Evolutionary conservation across 1,284 basidiomycete genomes (phyloP).

Genomic region (Coniophora puteana): DNA sequence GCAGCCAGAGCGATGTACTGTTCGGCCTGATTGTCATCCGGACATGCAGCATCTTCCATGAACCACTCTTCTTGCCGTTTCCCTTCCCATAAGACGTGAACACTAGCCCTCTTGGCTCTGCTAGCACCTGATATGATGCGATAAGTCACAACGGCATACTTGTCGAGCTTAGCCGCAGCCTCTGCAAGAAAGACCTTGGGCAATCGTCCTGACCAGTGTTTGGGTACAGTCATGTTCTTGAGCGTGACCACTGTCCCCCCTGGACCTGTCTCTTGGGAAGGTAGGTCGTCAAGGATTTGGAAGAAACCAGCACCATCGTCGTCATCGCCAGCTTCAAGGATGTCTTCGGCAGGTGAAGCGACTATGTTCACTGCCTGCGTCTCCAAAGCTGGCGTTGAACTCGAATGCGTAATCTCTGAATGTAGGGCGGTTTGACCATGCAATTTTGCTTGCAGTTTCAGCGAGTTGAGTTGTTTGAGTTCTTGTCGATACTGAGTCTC

Average conservation of each 20-base stretch:
- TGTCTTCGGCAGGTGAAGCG: no score
- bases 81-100: slow-evolving; percentile 73
- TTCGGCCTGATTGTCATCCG: slow-evolving; percentile 78
- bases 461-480: slow-evolving; percentile 49
- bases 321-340: slow-evolving; percentile 46
- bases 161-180: slow-evolving; percentile 62
- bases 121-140: slow-evolving; percentile 59
- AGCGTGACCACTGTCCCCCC: slow-evolving; percentile 58
- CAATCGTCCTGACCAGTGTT: slow-evolving; percentile 73
- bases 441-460: slow-evolving; percentile 51
- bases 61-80: slow-evolving; percentile 64
- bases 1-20: slow-evolving; percentile 90
- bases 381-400: no score
- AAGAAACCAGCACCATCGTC: slow-evolving; percentile 68
- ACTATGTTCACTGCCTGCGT: no score
- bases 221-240: slow-evolving; percentile 78
- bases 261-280: slow-evolving; percentile 45
- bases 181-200: slow-evolving; percentile 72
- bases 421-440: slow-evolving; percentile 37
- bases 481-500: slow-evolving; percentile 56
- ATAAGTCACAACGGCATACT: slow-evolving; percentile 75
- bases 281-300: slow-evolving; percentile 72
- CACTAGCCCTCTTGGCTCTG: slow-evolving; percentile 67
- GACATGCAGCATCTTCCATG: slow-evolving; percentile 87
- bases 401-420: no score